phyloP scores from a whole-genome alignment of 192 early-diverging fungal species.

The Pilaira anomala region DNA sequence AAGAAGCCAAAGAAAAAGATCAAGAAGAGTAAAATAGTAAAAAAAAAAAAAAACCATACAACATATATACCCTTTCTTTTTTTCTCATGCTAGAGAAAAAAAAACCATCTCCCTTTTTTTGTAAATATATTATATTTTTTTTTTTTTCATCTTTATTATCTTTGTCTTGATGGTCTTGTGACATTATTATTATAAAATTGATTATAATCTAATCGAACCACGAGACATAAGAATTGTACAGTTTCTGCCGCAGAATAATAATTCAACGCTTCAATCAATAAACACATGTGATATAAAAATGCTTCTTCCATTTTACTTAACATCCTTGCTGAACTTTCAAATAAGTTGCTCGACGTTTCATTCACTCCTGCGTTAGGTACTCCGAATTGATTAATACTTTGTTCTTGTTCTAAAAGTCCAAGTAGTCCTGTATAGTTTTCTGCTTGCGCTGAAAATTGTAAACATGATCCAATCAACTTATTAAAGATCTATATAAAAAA shows the following conservation, averaged over 20 bases:
- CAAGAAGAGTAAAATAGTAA: not conserved
- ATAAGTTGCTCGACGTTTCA: not conserved
- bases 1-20: conserved; percentile 7
- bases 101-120: no score
- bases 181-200: conserved; percentile 54
- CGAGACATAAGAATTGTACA: conserved; percentile 58
- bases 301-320: conserved; percentile 56
- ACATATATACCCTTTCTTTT: no score
- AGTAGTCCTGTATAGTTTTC: conserved; percentile 51
- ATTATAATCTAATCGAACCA: conserved; percentile 73
- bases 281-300: conserved; percentile 65
- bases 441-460: conserved; percentile 56
- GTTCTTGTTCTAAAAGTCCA: conserved; percentile 36
- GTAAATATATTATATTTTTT: no score
- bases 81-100: no score
- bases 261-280: conserved; percentile 75
- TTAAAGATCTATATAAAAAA: conserved; percentile 53
- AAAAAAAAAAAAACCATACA: no score
- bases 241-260: conserved; percentile 71
- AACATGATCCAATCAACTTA: conserved; percentile 58
- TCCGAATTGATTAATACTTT: conserved; percentile 19
- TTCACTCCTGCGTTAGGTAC: conserved; percentile 35
- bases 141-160: not conserved
- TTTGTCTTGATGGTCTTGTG: not conserved
- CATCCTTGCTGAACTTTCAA: conserved; percentile 41